Percentiles rank a stretch among this genome's conserved stretches.
These are phyloP conservation scores for Wallacemonas rigidus DNA, from an alignment of 208 protist genomes.

Conservation along the genomic window DNA sequence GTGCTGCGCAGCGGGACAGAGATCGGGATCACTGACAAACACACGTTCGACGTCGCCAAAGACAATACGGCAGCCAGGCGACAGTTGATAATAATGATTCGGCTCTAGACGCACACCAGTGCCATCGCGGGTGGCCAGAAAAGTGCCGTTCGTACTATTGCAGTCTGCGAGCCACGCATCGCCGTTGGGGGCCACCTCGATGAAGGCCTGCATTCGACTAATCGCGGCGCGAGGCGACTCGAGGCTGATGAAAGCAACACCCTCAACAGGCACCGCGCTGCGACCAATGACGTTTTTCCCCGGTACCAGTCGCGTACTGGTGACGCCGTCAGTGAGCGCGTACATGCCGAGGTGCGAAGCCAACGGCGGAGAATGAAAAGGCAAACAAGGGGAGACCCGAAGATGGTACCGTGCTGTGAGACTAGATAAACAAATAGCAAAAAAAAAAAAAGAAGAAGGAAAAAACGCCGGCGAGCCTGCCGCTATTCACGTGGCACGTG, in stretches of 20 bases:
- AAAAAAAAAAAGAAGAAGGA: too few species aligned
- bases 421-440: too few species aligned
- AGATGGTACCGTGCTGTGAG: too few species aligned
- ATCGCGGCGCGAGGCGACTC: constrained; percentile 61
- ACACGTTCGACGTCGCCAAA: constrained; percentile 79
- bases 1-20: neutral
- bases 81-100: constrained; percentile 80
- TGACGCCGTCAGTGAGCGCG: constrained; percentile 34
- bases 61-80: constrained; percentile 51
- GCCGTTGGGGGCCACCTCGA: constrained; percentile 76
- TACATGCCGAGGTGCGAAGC: constrained; percentile 17
- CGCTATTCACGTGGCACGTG: too few species aligned
- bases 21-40: constrained; percentile 24
- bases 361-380: neutral
- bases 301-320: constrained; percentile 32
- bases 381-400: neutral
- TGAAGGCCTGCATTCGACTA: constrained; percentile 80
- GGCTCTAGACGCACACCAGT: constrained; percentile 65
- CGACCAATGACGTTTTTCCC: constrained; percentile 85
- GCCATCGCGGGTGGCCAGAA: constrained; percentile 50
- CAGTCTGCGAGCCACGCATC: constrained; percentile 87
- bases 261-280: constrained; percentile 42
- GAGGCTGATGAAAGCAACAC: constrained; percentile 67
- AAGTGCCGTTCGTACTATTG: constrained; percentile 88
- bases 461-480: too few species aligned